Base-by-base conservation (phyloP, 2,329 filamentous ascomycete genomes). In the Atkinsonella texensis region DNA sequence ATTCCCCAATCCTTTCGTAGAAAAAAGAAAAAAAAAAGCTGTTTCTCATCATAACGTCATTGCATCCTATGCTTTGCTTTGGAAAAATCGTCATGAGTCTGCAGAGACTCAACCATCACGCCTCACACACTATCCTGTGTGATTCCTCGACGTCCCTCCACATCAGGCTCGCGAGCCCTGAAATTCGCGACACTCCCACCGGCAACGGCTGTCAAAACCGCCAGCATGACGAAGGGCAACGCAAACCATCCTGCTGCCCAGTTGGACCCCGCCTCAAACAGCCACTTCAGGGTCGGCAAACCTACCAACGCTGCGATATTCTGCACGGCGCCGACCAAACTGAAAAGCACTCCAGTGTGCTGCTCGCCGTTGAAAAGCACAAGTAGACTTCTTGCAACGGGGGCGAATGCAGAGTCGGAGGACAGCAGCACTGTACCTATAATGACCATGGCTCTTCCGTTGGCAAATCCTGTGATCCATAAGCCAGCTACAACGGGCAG, bases 361-460 rank as follows among this genome's bases (percentile, higher is more conserved):
- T 41, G 41, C 41, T 46, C 51, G n/a, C 46, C 33, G 35, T 47
- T 46, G 28, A 52, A 40, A 23, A 49, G 40, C 23, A 48, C 41
- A 40, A 49, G 39, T 7, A 52, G 35, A 40, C 46, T 52, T 23
- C 46, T 49, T 18, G 45, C 40, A 20, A 49, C n/a, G 38, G 38
- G 32, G 31, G 49, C n/a, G 17, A 47, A 52, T 18, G 32, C 51
- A 7, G 23, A 20, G 11, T 42, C 46, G 15, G 46, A 33, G 13
- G 51, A 47, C 12, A 52, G 10, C n/a, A 52, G 28, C 8, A 49
- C 20, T 11, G 51, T 52, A 13, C 51, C 51, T 13, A 45, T 47
- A 33, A 52, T 48, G 32, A 48, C 15, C 28, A 48, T 41, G 39
- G 35, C 50, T n/a, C 38, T 43, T 38, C 45, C 39, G 39, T 43